Evolutionary conservation across 2,329 filamentous ascomycete genomes (phyloP).

Genomic region (Akanthomyces muscarius): DNA sequence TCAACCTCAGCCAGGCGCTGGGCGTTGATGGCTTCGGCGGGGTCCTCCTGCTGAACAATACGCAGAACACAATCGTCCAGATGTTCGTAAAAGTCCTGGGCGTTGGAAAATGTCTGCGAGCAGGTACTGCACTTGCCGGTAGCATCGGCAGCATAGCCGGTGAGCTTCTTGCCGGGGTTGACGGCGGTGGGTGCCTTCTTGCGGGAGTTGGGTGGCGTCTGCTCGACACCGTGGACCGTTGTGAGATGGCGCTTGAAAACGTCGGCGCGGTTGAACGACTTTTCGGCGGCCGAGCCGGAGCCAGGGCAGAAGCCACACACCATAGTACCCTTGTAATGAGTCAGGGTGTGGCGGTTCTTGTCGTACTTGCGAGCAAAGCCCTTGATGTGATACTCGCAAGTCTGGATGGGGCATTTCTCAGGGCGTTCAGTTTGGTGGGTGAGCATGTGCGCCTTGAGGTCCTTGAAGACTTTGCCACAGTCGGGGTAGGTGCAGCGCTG

Average conservation of each 20-base stretch:
- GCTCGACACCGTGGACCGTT: conserved; percentile 86
- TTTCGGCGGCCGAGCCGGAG: conserved; percentile 82
- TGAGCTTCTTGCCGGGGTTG: conserved; percentile 58
- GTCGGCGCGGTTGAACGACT: conserved; percentile 92
- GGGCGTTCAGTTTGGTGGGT: conserved; percentile 88
- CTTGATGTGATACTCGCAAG: conserved; percentile 87
- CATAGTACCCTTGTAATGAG: conserved; percentile 97
- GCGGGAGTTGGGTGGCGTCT: conserved; percentile 85
- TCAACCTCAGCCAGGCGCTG: conserved; percentile 63
- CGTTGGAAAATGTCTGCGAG: conserved; percentile 82
- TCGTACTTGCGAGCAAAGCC: conserved; percentile 95
- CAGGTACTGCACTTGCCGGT: conserved; percentile 97
- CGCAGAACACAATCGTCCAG: conserved; percentile 72
- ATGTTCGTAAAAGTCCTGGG: conserved; percentile 98
- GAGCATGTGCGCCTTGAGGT: conserved; percentile 89
- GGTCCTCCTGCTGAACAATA: conserved; percentile 69
- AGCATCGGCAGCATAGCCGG: conserved; percentile 68
- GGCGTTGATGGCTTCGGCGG: conserved; percentile 64
- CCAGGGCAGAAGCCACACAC: conserved; percentile 93
- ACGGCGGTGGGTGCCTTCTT: conserved; percentile 54
- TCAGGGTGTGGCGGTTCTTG: conserved; percentile 90
- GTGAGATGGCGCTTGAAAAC: conserved; percentile 94
- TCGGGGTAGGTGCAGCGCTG: conserved; percentile 76
- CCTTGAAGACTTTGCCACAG: conserved; percentile 83
- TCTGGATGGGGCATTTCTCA: conserved; percentile 90